A percentile compares a stretch with the other conserved stretches of the same genome.
These are phyloP conservation scores for Lichtheimia corymbifera DNA, from an alignment of 371 early-diverging fungal species.

Conservation along the genomic window DNA sequence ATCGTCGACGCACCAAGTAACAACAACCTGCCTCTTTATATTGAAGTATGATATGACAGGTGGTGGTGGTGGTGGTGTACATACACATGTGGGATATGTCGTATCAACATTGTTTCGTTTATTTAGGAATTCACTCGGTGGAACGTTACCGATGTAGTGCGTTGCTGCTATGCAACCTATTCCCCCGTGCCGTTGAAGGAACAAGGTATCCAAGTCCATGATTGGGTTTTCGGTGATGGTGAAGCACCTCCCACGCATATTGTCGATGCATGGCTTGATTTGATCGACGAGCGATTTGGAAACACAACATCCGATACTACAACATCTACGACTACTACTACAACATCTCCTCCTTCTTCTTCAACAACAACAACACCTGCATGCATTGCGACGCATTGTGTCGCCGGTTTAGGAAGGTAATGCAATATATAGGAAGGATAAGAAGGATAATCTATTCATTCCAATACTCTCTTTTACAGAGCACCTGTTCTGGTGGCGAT, in stretches of 20 bases:
- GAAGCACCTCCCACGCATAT: constrained; percentile 78
- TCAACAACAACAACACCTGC: constrained; percentile 9
- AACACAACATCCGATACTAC: constrained; percentile 7
- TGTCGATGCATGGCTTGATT: constrained; percentile 76
- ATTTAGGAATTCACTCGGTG: constrained; percentile 49
- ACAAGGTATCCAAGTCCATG: constrained; percentile 77
- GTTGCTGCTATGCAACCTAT: constrained; percentile 93
- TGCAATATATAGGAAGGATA: neutral
- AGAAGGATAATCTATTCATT: neutral
- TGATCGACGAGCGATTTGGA: constrained; percentile 63
- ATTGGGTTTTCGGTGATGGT: constrained; percentile 88
- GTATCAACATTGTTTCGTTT: neutral
- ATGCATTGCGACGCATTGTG: constrained; percentile 84
- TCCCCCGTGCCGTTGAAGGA: constrained; percentile 61
- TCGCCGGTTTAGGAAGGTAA: constrained; percentile 84
- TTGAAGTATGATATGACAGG: constrained; percentile 38
- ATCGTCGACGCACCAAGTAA: constrained; percentile 57
- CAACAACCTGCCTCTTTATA: constrained; percentile 48
- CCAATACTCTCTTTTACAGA: constrained; percentile 28
- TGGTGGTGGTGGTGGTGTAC: no score
- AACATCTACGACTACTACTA: neutral
- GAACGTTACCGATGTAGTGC: constrained; percentile 83
- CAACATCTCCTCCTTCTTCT: neutral
- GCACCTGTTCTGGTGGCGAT: constrained; percentile 81
- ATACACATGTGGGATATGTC: neutral